Conservation (phyloP, 495 filamentous ascomycete species). For the Halenospora varia region DNA sequence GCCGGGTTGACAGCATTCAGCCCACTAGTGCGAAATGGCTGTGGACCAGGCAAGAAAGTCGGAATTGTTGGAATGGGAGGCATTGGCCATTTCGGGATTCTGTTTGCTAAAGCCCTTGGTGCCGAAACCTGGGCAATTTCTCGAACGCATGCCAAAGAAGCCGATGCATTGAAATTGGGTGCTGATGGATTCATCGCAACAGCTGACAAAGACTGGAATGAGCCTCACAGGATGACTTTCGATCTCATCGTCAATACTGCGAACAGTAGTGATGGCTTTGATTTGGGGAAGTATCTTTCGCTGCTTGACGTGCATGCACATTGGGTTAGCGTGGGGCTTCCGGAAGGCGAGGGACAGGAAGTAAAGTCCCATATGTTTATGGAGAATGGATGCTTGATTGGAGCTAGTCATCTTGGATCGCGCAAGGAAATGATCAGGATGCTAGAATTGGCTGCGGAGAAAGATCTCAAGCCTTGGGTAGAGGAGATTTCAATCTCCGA, state of each 20-base stretch:
- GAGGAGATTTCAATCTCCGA: constrained; percentile 59
- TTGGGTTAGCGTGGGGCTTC: constrained; percentile 78
- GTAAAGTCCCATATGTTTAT: constrained; percentile 73
- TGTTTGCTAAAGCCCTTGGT: constrained; percentile 65
- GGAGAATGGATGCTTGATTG: constrained; percentile 69
- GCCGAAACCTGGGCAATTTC: constrained; percentile 67
- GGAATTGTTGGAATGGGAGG: constrained; percentile 67
- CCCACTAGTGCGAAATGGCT: constrained; percentile 66
- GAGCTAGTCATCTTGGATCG: constrained; percentile 76
- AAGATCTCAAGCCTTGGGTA: constrained; percentile 74
- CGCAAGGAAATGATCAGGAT: constrained; percentile 74
- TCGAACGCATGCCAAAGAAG: constrained; percentile 61
- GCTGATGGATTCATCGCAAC: constrained; percentile 69
- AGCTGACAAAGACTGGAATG: constrained; percentile 57
- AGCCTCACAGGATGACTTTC: constrained; percentile 42
- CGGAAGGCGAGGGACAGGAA: constrained; percentile 66
- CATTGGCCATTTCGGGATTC: constrained; percentile 64
- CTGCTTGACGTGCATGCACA: constrained; percentile 76
- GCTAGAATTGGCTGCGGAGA: constrained; percentile 73
- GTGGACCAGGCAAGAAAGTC: constrained; percentile 69
- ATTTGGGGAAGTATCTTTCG: constrained; percentile 62
- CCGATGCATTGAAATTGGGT: constrained; percentile 54
- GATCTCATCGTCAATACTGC: constrained; percentile 55
- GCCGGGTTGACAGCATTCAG: constrained; percentile 77
- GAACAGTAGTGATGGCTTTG: constrained; percentile 36